A percentile compares a stretch with the other conserved stretches of the same genome.
These are phyloP conservation scores for Escallonia herrerae DNA, from an alignment of 129 eudicot genomes.

Conservation along the genomic window DNA sequence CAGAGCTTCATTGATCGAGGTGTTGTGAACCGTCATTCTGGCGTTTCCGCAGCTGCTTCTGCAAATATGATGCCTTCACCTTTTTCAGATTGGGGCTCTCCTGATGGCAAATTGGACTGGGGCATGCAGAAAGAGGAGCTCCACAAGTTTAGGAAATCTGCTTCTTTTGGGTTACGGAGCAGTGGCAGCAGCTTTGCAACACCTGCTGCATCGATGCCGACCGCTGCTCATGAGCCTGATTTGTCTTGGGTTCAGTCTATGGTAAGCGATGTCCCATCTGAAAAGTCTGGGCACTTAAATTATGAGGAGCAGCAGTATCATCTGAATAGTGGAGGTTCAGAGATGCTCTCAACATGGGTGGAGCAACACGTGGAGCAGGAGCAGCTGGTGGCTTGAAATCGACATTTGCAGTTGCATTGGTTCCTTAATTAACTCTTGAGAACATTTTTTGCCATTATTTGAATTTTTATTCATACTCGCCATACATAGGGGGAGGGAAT, in stretches of 20 bases:
- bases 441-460: conserved; percentile 14
- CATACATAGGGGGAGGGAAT: conserved; percentile 13
- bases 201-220: conserved; percentile 9
- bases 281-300: conserved; percentile 5
- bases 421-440: conserved; percentile 23
- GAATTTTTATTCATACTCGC: conserved; percentile 25
- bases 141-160: conserved; percentile 65
- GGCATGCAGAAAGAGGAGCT: conserved; percentile 74
- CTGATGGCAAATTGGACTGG: conserved; percentile 82
- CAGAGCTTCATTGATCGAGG: conserved; percentile 71
- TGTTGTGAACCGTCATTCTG: conserved; percentile 40
- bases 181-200: conserved; percentile 18
- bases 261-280: conserved; percentile 20
- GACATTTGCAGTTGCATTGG: neutral
- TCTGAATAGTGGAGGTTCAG: conserved; percentile 23
- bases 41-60: conserved; percentile 30
- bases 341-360: conserved; percentile 43
- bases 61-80: conserved; percentile 21
- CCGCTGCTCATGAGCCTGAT: conserved; percentile 21
- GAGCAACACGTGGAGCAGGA: conserved; percentile 63
- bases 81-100: conserved; percentile 73
- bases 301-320: conserved; percentile 33
- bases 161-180: conserved; percentile 60
- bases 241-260: conserved; percentile 23
- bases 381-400: conserved; percentile 46